These are phyloP conservation scores for Tolypocladium capitatum DNA, from an alignment of 2,329 filamentous ascomycete genomes.

Conservation along the genomic window DNA sequence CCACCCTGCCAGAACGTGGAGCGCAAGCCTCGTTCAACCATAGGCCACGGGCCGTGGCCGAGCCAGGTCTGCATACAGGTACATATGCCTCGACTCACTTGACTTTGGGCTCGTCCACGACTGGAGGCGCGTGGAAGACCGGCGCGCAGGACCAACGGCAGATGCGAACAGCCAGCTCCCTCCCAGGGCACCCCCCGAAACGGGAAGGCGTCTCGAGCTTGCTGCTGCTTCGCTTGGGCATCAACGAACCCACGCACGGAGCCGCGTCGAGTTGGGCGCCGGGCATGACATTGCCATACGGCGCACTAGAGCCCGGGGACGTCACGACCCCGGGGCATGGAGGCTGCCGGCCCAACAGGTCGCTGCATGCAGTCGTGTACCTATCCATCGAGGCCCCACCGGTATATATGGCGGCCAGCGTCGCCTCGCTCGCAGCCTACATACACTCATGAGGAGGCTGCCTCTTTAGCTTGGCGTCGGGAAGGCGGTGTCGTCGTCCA, in stretches of 20 bases:
- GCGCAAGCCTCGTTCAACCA: constrained; percentile 5
- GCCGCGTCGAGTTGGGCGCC: neutral
- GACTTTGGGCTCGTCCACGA: constrained; percentile 6
- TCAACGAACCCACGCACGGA: neutral
- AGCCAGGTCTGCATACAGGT: constrained; percentile 8
- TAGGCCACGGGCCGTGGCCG: constrained; percentile 8
- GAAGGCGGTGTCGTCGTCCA: neutral
- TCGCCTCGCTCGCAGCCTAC: neutral
- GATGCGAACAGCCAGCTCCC: neutral
- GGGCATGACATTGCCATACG: neutral
- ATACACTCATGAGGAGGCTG: neutral
- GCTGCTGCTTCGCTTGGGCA: neutral
- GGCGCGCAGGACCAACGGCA: neutral
- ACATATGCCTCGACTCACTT: constrained; percentile 20
- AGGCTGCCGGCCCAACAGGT: neutral
- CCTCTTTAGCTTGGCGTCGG: neutral
- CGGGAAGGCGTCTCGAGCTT: neutral
- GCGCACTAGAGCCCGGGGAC: neutral
- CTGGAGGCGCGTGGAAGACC: neutral
- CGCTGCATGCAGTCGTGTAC: neutral
- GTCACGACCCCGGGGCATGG: neutral
- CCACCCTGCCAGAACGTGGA: neutral
- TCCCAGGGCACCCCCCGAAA: no score
- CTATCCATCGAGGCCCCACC: neutral
- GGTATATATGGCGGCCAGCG: neutral